Percentiles rank a stretch among this genome's conserved stretches.
Evolutionary conservation across 768 basidiomycete species (phyloP).

Genomic region (Collybiopsis luxurians): DNA sequence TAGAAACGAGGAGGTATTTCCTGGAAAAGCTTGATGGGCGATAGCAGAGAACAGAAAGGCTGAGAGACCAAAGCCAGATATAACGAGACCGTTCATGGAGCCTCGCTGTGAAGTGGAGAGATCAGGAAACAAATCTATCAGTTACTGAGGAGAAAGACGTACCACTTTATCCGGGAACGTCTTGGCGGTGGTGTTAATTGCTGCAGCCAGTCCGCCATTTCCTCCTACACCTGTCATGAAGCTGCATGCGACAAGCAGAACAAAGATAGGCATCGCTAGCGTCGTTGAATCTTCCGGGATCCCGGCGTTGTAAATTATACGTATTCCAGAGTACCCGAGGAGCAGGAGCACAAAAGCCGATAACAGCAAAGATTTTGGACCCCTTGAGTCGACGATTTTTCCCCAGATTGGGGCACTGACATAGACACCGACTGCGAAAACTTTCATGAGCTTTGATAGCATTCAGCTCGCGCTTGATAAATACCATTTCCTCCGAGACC

Average conservation of each 20-base stretch:
- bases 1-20: slow-evolving; percentile 56
- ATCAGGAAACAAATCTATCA: neutral
- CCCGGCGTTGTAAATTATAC: slow-evolving; percentile 35
- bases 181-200: slow-evolving; percentile 60
- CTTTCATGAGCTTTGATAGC: neutral
- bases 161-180: slow-evolving; percentile 52
- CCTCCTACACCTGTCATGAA: slow-evolving; percentile 59
- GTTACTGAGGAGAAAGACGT: slow-evolving; percentile 11
- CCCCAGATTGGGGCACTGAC: slow-evolving; percentile 55
- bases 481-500: slow-evolving; percentile 51
- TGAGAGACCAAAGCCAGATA: slow-evolving; percentile 66
- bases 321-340: slow-evolving; percentile 55
- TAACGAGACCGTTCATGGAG: slow-evolving; percentile 50
- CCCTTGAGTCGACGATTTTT: slow-evolving; percentile 50
- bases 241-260: slow-evolving; percentile 42
- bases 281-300: slow-evolving; percentile 17
- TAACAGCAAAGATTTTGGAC: slow-evolving; percentile 50
- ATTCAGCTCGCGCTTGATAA: slow-evolving; percentile 6
- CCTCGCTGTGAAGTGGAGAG: slow-evolving; percentile 46
- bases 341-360: slow-evolving; percentile 44
- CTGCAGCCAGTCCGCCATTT: slow-evolving; percentile 48
- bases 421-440: slow-evolving; percentile 53
- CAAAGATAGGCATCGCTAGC: slow-evolving; percentile 27
- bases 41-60: slow-evolving; percentile 68
- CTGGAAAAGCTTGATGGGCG: slow-evolving; percentile 52